Conservation (phyloP, 495 filamentous ascomycete species). For the Penicillium antarcticum region DNA sequence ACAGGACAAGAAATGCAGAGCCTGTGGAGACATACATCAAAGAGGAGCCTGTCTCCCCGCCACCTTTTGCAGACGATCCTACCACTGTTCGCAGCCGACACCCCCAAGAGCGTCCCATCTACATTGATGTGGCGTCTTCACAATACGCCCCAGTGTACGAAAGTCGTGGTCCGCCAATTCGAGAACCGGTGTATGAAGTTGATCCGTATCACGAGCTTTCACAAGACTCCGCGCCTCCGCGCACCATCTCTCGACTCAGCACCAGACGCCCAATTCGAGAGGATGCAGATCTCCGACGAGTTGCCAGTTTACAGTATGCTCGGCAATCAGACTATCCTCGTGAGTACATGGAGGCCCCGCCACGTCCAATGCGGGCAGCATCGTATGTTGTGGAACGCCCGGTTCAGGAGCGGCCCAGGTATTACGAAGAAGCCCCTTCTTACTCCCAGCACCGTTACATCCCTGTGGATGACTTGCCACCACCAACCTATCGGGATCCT, state of each 20-base stretch:
- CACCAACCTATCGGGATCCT: slow-evolving; percentile 48
- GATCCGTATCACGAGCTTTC: slow-evolving; percentile 36
- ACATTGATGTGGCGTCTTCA: slow-evolving; percentile 48
- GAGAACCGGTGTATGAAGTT: slow-evolving; percentile 33
- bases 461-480: slow-evolving; percentile 55
- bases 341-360: slow-evolving; percentile 41
- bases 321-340: slow-evolving; percentile 48
- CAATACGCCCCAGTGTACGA: slow-evolving; percentile 42
- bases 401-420: slow-evolving; percentile 43
- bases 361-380: slow-evolving; percentile 51
- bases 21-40: slow-evolving; percentile 68
- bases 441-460: slow-evolving; percentile 41
- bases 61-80: slow-evolving; percentile 58
- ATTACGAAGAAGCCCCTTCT: slow-evolving; percentile 55
- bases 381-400: slow-evolving; percentile 60
- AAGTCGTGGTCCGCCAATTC: slow-evolving; percentile 27
- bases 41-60: slow-evolving; percentile 80
- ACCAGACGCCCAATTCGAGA: slow-evolving; percentile 45
- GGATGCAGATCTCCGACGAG: slow-evolving; percentile 55
- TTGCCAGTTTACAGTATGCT: slow-evolving; percentile 55
- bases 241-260: slow-evolving; percentile 40
- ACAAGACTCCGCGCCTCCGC: slow-evolving; percentile 32
- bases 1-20: slow-evolving; percentile 27
- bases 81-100: slow-evolving; percentile 42
- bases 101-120: slow-evolving; percentile 42